A percentile compares a stretch with the other conserved stretches of the same genome.
Evolutionary conservation across 805 yeast species (phyloP).

Genomic region (Sugiyamaella lignohabitans): DNA sequence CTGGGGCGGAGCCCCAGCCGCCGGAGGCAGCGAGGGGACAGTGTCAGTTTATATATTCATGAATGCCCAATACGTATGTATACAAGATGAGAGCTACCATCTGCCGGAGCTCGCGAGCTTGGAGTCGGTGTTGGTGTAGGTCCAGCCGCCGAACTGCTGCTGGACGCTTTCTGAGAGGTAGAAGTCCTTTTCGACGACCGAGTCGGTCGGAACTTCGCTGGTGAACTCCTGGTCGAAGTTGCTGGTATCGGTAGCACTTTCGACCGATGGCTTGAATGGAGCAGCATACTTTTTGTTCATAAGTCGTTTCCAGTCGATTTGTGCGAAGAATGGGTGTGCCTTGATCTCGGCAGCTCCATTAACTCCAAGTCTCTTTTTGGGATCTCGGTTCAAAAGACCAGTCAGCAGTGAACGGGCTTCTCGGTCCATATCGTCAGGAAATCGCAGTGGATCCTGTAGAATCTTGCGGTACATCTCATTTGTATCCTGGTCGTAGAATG

Average conservation of each 20-base stretch:
- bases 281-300: conserved; percentile 85
- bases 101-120: conserved; percentile 29
- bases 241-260: conserved; percentile 78
- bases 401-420: conserved; percentile 77
- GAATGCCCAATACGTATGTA: no score
- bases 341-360: conserved; percentile 82
- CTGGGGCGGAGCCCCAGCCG: no score
- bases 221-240: conserved; percentile 88
- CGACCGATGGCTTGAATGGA: conserved; percentile 90
- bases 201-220: conserved; percentile 85
- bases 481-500: conserved; percentile 91
- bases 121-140: conserved; percentile 45
- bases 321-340: conserved; percentile 76
- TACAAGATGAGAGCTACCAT: no score
- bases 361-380: conserved; percentile 65
- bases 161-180: conserved; percentile 91
- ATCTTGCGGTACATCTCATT: conserved; percentile 92
- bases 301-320: conserved; percentile 83
- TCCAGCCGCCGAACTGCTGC: conserved; percentile 98
- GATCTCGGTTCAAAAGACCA: conserved; percentile 78
- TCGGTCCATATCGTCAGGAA: conserved; percentile 80
- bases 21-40: no score
- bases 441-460: conserved; percentile 76
- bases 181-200: conserved; percentile 76
- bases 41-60: no score